Conservation (phyloP, 2,329 filamentous ascomycete species). For the Fusarium nodosum region DNA sequence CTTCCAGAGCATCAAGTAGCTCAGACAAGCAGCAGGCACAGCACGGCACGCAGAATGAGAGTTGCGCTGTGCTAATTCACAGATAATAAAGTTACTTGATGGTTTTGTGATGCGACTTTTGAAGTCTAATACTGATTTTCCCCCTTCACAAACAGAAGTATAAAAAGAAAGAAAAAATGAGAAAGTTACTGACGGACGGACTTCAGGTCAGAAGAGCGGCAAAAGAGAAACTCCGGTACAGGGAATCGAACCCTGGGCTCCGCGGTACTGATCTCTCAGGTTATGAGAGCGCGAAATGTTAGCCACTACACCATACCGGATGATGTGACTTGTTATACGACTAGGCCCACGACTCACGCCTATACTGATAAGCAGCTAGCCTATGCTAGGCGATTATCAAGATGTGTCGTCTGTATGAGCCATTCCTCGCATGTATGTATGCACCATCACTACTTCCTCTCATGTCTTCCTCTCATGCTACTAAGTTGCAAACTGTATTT, state of each 20-base stretch:
- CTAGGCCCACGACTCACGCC: fast-evolving
- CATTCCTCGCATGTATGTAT: neutral
- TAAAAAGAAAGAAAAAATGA: too few species aligned
- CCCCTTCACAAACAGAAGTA: too few species aligned
- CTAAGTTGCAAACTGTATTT: neutral
- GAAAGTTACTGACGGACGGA: too few species aligned
- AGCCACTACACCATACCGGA: constrained; percentile 55
- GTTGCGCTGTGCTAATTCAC: too few species aligned
- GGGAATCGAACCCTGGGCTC: constrained; percentile 50
- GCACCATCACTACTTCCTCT: neutral
- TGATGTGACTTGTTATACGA: neutral
- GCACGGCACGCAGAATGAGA: too few species aligned
- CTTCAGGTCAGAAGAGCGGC: neutral
- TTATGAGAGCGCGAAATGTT: constrained; percentile 54
- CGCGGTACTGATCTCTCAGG: constrained; percentile 44
- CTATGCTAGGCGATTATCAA: neutral
- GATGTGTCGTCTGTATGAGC: neutral
- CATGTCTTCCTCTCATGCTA: neutral
- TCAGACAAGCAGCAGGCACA: too few species aligned
- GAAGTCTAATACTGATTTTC: too few species aligned
- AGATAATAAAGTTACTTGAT: too few species aligned
- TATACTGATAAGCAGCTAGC: neutral
- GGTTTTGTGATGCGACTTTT: too few species aligned
- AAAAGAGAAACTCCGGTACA: constrained; percentile 41
- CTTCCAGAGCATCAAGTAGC: too few species aligned